Evolutionary conservation across 345 rosid genomes (phyloP).

Genomic region (Eucalyptus erythrocorys): DNA sequence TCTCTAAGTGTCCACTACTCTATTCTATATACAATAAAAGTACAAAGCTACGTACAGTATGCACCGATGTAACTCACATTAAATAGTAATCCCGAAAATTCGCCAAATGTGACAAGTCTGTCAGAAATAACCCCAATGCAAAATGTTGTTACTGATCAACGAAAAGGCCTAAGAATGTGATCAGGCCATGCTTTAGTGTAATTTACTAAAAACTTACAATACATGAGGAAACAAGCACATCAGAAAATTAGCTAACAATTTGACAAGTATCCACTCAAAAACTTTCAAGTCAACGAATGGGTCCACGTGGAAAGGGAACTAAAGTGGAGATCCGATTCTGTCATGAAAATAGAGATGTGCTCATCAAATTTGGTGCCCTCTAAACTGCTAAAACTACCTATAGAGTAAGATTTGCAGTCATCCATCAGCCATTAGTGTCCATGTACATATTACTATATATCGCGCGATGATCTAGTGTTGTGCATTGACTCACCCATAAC

Average conservation of each 20-base stretch:
- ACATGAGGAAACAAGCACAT: neutral
- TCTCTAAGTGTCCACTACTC: neutral
- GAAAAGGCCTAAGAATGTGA: neutral
- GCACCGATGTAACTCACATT: neutral
- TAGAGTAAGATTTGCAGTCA: neutral
- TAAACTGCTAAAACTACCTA: neutral
- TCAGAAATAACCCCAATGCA: neutral
- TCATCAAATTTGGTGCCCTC: neutral
- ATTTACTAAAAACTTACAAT: neutral
- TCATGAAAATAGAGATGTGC: neutral
- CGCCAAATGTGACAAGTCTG: neutral
- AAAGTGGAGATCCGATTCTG: neutral
- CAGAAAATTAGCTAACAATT: neutral
- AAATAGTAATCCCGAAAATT: neutral
- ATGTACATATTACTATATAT: neutral
- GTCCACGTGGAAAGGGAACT: neutral
- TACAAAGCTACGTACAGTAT: neutral
- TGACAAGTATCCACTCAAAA: neutral
- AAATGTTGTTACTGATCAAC: neutral
- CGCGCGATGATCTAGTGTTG: neutral
- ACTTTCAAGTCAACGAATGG: neutral
- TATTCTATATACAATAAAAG: neutral
- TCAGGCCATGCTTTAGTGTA: neutral
- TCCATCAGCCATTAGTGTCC: neutral
- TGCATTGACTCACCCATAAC: neutral